Conservation (phyloP, 805 yeast species). For the Yarrowia sp. region DNA sequence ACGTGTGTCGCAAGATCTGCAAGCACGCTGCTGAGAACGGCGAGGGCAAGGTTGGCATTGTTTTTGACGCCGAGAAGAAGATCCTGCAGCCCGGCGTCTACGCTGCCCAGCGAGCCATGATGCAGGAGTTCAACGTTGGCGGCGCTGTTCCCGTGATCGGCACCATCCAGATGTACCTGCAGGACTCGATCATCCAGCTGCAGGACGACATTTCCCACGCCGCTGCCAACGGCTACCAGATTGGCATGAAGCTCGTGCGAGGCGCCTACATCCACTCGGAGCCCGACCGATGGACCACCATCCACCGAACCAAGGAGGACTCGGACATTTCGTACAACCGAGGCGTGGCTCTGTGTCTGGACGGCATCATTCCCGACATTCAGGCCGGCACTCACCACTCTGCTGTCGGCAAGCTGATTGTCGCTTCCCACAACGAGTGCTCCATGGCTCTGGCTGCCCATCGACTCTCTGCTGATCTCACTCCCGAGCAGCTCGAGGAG, state of each 20-base stretch:
- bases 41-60: slow-evolving; percentile 64
- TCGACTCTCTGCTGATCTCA: slow-evolving; percentile 52
- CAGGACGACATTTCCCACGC: slow-evolving; percentile 72
- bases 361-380: slow-evolving; percentile 57
- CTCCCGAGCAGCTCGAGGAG: slow-evolving; percentile 37
- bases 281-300: slow-evolving; percentile 67
- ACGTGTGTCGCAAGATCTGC: slow-evolving; percentile 70
- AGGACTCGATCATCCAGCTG: slow-evolving; percentile 69
- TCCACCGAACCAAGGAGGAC: slow-evolving; percentile 75
- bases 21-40: slow-evolving; percentile 56
- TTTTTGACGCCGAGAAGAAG: slow-evolving; percentile 86
- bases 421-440: slow-evolving; percentile 86
- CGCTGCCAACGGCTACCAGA: slow-evolving; percentile 61
- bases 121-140: slow-evolving; percentile 70
- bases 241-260: slow-evolving; percentile 89
- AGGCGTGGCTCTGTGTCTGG: slow-evolving; percentile 69
- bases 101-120: slow-evolving; percentile 82
- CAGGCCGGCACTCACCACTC: slow-evolving; percentile 66
- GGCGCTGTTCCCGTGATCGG: slow-evolving; percentile 80
- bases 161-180: slow-evolving; percentile 90
- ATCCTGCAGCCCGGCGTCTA: slow-evolving; percentile 92
- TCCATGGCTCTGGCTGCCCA: slow-evolving; percentile 78
- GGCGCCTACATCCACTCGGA: slow-evolving; percentile 97
- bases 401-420: slow-evolving; percentile 61
- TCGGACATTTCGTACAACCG: slow-evolving; percentile 81